Conservation (phyloP, 2,329 filamentous ascomycete genomes). For the Fonsecaea erecta region DNA sequence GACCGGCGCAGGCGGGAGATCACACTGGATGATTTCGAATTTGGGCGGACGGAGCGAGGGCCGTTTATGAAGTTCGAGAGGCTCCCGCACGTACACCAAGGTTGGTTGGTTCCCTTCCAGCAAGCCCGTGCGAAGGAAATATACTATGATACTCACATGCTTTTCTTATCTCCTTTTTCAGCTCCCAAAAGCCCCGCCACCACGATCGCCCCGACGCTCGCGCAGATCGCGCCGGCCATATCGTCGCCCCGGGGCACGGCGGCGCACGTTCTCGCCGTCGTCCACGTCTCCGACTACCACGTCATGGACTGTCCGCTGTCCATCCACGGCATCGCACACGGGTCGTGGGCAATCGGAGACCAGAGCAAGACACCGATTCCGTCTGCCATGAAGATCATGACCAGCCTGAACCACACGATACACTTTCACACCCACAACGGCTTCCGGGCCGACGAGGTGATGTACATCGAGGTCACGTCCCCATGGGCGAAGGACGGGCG, state of each 20-base stretch:
- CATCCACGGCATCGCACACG: slow-evolving; percentile 27
- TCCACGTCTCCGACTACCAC: slow-evolving; percentile 36
- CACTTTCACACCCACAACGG: slow-evolving; percentile 36
- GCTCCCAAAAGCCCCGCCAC: slow-evolving; percentile 23
- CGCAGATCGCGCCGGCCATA: slow-evolving; percentile 33
- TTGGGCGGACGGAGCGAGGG: slow-evolving; percentile 18
- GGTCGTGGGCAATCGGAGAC: slow-evolving; percentile 30
- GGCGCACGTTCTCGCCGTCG: slow-evolving; percentile 33
- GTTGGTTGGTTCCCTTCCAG: slow-evolving; percentile 2
- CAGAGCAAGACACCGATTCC: slow-evolving; percentile 17
- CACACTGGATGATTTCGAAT: slow-evolving; percentile 35
- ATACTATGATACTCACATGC: not conserved
- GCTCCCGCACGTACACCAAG: slow-evolving; percentile 31
- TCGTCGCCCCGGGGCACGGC: slow-evolving; percentile 20
- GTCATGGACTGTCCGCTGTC: slow-evolving; percentile 34
- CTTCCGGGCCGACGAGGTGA: slow-evolving; percentile 35
- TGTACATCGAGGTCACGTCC: slow-evolving; percentile 34
- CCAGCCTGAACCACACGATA: slow-evolving; percentile 37
- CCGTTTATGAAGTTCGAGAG: slow-evolving; percentile 38
- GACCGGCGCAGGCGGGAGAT: slow-evolving; percentile 24
- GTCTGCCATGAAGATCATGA: slow-evolving; percentile 33
- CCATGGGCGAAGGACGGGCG: slow-evolving; percentile 37
- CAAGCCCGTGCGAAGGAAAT: not conserved
- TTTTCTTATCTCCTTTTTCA: not conserved
- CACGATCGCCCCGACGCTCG: slow-evolving; percentile 31